A percentile compares a stretch with the other conserved stretches of the same genome.
Conservation (phyloP, 2,329 filamentous ascomycete genomes). For the Monosporascus sp. region DNA sequence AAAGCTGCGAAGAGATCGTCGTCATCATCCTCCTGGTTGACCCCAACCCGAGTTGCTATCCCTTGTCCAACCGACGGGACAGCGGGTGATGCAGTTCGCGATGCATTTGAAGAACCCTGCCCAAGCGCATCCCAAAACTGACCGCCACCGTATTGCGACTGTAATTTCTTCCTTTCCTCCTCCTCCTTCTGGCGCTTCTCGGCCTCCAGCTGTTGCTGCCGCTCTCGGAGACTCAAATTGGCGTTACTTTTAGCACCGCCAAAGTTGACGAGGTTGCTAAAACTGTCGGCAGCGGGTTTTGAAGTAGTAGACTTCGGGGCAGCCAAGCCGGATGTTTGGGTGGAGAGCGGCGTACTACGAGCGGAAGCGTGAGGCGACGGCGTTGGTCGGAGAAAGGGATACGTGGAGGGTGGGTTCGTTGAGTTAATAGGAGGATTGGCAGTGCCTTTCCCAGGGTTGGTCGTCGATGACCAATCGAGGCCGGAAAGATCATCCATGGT, state of each 20-base stretch:
- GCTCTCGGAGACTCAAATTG: conserved; percentile 73
- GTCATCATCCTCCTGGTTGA: conserved; percentile 39
- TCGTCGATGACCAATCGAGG: conserved; percentile 27
- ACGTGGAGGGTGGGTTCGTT: conserved; percentile 23
- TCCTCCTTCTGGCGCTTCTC: conserved; percentile 69
- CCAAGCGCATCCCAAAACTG: conserved; percentile 74
- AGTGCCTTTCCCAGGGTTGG: conserved; percentile 18
- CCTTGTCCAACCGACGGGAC: conserved; percentile 25
- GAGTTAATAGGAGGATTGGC: conserved; percentile 18
- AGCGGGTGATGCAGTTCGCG: conserved; percentile 41
- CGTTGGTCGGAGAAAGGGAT: conserved; percentile 45
- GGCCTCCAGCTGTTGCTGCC: conserved; percentile 61
- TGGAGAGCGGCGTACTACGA: conserved; percentile 50
- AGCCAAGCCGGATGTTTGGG: conserved; percentile 40
- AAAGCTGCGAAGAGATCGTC: conserved; percentile 65
- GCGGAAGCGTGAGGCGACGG: conserved; percentile 52
- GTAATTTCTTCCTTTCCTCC: conserved; percentile 64
- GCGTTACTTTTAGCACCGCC: conserved; percentile 55
- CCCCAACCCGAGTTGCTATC: conserved; percentile 21
- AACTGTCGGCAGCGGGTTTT: conserved; percentile 64
- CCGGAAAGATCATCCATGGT: conserved; percentile 30
- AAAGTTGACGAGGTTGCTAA: conserved; percentile 69
- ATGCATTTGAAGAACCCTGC: conserved; percentile 40
- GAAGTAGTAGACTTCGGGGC: conserved; percentile 38
- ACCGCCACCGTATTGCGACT: conserved; percentile 71